phyloP scores from a whole-genome alignment of 139 green algal species.

The Nannochloris sp. region DNA sequence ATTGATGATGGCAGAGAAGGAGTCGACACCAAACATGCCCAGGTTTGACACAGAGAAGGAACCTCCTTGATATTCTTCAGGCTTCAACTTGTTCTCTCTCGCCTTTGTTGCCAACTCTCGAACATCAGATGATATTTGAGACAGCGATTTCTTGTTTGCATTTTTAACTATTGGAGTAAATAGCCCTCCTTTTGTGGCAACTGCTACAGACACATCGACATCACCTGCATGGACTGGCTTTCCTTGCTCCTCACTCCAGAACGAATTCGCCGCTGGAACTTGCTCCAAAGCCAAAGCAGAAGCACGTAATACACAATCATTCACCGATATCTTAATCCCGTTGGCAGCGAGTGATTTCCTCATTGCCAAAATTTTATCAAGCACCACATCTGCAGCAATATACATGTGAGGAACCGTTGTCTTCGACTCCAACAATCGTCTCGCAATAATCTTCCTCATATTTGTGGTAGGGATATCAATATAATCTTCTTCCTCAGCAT shows the following conservation, averaged over 20 bases:
- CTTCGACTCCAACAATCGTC: conserved; percentile 84
- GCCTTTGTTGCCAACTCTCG: conserved; percentile 67
- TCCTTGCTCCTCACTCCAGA: conserved; percentile 22
- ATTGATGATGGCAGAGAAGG: conserved; percentile 95
- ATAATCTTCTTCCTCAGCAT: conserved; percentile 20
- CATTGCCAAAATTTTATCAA: conserved; percentile 50
- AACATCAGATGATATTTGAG: conserved; percentile 38
- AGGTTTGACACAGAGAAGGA: conserved; percentile 86
- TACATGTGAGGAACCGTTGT: conserved; percentile 53
- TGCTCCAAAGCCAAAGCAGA: conserved; percentile 67
- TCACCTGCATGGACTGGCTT: conserved; percentile 19
- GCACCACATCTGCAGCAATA: conserved; percentile 46
- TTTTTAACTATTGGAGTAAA: conserved; percentile 82
- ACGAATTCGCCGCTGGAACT: conserved; percentile 64
- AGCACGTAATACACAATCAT: conserved; percentile 89
- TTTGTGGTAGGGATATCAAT: conserved; percentile 61
- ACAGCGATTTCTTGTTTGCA: conserved; percentile 51
- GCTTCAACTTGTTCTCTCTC: conserved; percentile 78
- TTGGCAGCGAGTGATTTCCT: conserved; percentile 49
- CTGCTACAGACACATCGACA: conserved; percentile 77
- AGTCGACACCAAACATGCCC: conserved; percentile 83
- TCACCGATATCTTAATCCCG: conserved; percentile 68
- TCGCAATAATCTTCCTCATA: conserved; percentile 81
- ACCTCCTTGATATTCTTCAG: conserved; percentile 83
- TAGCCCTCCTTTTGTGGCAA: conserved; percentile 77